Base-by-base conservation (phyloP, 768 basidiomycete genomes). In the Imleria badia region DNA sequence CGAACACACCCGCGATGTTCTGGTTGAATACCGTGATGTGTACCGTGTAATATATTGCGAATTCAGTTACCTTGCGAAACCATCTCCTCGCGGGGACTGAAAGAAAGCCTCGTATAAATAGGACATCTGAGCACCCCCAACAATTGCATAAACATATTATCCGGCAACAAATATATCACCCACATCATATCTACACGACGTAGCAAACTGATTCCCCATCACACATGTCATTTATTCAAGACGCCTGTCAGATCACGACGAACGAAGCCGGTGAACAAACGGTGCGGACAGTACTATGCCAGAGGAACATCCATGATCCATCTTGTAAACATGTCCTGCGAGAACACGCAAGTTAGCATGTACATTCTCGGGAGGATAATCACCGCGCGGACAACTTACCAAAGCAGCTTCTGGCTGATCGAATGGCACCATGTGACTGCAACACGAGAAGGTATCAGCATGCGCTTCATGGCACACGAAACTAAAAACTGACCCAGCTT, bases 361-460 rank as follows among this genome's bases (percentile, higher is more conserved):
- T 10, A 34, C 9, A 15, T 52, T 47, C 31, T 19, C 35, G 5
- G 15, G 19, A 23, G 2, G 45, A 41, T 10, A 29, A n/a, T 6
- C 14, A 13, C 2, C 35, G 1, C 2, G 9, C 9, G 30, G 38
- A 54, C 6, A 30, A 66, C 85, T 45, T 63, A 87, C 92, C 67
- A 93, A 73, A 42, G 93, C 84, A 38, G 86, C 94, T 64, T 91
- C 89, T 2, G 94, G 89, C 66, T 95, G 92, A 71, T 98, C 92
- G 65, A 80, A 86, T 6, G 94, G 93, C 9, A 91, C 91, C 92
- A 94, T 89, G 67, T 93, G 91, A 34, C 90, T 91, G 61, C 7
- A 54, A 56, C 58, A 42, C 35, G 26, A 26, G 26, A 26, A 26
- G 26, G 4, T 5, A 48, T 66, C 39, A 66, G 26, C 35, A 26